Evolutionary conservation across 1,284 basidiomycete species (phyloP).

Genomic region (Pulchroboletus neoregius): DNA sequence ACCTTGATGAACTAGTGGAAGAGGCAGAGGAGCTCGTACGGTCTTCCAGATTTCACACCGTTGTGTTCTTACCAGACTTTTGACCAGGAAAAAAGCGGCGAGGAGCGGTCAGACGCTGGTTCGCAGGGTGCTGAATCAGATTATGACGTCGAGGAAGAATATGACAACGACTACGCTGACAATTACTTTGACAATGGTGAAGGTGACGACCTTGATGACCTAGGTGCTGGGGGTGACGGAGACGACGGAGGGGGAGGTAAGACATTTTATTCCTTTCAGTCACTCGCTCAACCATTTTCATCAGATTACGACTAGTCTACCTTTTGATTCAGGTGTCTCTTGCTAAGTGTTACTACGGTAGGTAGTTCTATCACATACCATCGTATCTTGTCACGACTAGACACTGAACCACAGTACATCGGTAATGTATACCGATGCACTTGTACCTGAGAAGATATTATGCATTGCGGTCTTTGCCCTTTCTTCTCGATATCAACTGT

Average conservation of each 20-base stretch:
- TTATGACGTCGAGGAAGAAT: constrained; percentile 81
- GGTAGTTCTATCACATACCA: not conserved
- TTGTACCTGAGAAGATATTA: not conserved
- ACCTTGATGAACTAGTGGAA: constrained; percentile 63
- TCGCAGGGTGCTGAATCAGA: constrained; percentile 62
- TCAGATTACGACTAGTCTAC: constrained; percentile 27
- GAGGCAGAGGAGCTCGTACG: constrained; percentile 59
- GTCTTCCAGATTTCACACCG: constrained; percentile 1
- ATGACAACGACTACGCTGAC: constrained; percentile 80
- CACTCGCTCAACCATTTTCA: not conserved
- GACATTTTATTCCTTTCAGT: not conserved
- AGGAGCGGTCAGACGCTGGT: constrained; percentile 59
- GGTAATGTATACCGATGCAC: not conserved
- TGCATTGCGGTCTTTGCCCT: not conserved
- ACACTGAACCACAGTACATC: not conserved
- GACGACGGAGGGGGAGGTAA: constrained; percentile 54
- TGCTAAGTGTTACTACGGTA: constrained; percentile 4
- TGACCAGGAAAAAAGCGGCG: constrained; percentile 60
- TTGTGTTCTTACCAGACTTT: not conserved
- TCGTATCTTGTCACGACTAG: constrained; percentile 3
- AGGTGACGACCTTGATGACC: constrained; percentile 69
- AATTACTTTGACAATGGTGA: constrained; percentile 87
- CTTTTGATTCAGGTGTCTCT: not conserved
- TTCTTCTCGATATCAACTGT: not conserved
- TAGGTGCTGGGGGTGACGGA: constrained; percentile 63